Base-by-base conservation (phyloP, 2,329 filamentous ascomycete genomes). In the Fusarium longipes region DNA sequence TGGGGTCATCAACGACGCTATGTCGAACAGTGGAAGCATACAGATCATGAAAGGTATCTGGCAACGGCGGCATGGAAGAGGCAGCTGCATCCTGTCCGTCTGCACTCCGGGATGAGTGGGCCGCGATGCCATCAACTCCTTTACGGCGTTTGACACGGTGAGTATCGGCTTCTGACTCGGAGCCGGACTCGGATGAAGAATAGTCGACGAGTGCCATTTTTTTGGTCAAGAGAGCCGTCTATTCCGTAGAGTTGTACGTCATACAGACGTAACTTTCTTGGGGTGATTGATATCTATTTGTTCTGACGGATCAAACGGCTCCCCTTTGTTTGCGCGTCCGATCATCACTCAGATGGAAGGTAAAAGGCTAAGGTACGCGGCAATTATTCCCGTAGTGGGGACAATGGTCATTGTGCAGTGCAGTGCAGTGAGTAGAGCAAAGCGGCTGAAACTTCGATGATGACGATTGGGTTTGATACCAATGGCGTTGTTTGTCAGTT, bases 11-110 rank as follows among this genome's bases (percentile, higher is more conserved):
- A 71, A 83, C 84, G 38, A 90, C 90, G 78, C 91, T 92, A 65
- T 91, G 83, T 65, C 95, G 89, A 50, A 92, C 89, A 38, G 89
- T 92, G 12, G 92, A 90, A 27, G 94, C 91, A 79, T 99, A 98
- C 54, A 98, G 85, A 77, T 97, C 92, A 77, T 93, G 92, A 78
- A 99, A 98, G 55, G 87, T 82, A 14, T 88, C 79, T 10, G 94
- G 95, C 22, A 97, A 84, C 10, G 93, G 92, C 29, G 92, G 93
- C 33, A 94, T 79, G 8, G 68, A 71, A 35, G 57, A 57, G 5
- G 49, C 22, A 22, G 32, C 44, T 47, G 22, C 8, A 45, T 48
- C 57, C n/a, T n/a, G n/a, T 39, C 49, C 49, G 24, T 63, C 52
- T 18, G 38, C n/a, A 14, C 11, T 32, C 45, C 25, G 58, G 30